These are phyloP conservation scores for Kalmusia sp. DNA, from an alignment of 2,329 filamentous ascomycete species.

Conservation along the genomic window DNA sequence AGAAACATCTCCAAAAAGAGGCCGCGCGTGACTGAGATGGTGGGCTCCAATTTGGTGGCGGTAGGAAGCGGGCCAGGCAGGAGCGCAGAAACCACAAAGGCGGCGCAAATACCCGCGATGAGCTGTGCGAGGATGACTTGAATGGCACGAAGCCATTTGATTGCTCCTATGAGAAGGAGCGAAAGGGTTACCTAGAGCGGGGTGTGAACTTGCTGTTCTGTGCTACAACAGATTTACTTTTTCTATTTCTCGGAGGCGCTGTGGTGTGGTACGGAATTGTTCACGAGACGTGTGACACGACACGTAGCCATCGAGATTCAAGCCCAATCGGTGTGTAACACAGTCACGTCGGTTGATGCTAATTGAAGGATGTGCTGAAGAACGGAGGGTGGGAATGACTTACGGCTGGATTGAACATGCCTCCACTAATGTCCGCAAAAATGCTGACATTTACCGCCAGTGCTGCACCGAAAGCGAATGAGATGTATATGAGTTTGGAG, in stretches of 20 bases:
- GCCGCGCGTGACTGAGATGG: constrained; percentile 25
- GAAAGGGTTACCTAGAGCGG: constrained; percentile 7
- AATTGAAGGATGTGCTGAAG: too few relatives aligned
- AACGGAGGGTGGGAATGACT: constrained; percentile 7
- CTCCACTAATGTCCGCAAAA: constrained; percentile 35
- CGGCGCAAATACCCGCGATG: constrained; percentile 33
- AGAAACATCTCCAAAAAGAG: constrained; percentile 28
- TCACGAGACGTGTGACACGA: not conserved
- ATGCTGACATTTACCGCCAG: constrained; percentile 51
- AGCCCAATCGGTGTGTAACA: not conserved
- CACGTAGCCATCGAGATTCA: not conserved
- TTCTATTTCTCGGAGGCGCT: not conserved
- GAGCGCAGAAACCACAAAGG: constrained; percentile 29
- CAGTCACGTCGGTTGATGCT: too few relatives aligned
- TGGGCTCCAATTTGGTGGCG: constrained; percentile 17
- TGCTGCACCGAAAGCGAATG: constrained; percentile 49
- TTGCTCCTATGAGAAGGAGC: constrained; percentile 16
- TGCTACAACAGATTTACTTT: too few relatives aligned
- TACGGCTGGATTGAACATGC: constrained; percentile 34
- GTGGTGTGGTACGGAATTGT: not conserved
- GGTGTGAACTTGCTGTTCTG: not conserved
- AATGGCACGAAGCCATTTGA: constrained; percentile 22
- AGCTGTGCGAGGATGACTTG: constrained; percentile 29
- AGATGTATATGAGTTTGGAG: constrained; percentile 45
- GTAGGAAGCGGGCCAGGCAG: constrained; percentile 32